Base-by-base conservation (phyloP, 2,329 filamentous ascomycete species). In the Seiridium cupressi region DNA sequence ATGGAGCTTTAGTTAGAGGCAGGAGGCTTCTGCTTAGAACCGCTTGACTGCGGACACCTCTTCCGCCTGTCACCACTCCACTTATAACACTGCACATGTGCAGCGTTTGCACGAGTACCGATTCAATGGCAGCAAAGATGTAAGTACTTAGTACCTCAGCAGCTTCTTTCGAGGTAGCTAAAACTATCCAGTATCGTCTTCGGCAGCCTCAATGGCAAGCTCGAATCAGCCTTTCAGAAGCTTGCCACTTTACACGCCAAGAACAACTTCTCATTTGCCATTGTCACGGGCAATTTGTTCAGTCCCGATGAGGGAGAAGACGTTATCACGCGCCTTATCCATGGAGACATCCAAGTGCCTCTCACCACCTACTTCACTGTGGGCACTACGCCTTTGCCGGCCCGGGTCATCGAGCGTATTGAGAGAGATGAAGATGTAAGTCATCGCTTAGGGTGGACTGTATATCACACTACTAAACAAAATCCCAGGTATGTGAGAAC, bases 331-430 rank as follows among this genome's bases (percentile, higher is more conserved):
- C 82, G 84, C 8, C 82, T 99, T 3, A 76, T 98, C 1, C 76
- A 84, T 34, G 92, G 92, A n/a, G 80, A 84, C 9, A 88, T 96
- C 57, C 72, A 81, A 31, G 80, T 98, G 4, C 89, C 93, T 3
- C 78, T 98, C 1, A 89, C 93, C 1, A 96, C 90, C 7, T 99
- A 99, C 77, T 99, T 98, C 73, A 92, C 91, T 3, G 81, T 97
- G 62, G 93, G 91, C 66, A 87, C 81, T 44, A 82, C 82, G 51
- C 77, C 88, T n/a, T 80, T 99, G 5, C 95, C 95, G 0, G 74
- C 81, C 3, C 77, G 80, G 36, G 84, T 97, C 31, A 79, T 90
- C 26, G 85, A 90, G 69, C 93, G 88, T 72, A 83, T 98, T 57
- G 84, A 92, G 70, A 83, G 84, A 40, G 86, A 90, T 63, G 89